Base-by-base conservation (phyloP, 352 stramenopile species). In the Phytophthora pistaciae region DNA sequence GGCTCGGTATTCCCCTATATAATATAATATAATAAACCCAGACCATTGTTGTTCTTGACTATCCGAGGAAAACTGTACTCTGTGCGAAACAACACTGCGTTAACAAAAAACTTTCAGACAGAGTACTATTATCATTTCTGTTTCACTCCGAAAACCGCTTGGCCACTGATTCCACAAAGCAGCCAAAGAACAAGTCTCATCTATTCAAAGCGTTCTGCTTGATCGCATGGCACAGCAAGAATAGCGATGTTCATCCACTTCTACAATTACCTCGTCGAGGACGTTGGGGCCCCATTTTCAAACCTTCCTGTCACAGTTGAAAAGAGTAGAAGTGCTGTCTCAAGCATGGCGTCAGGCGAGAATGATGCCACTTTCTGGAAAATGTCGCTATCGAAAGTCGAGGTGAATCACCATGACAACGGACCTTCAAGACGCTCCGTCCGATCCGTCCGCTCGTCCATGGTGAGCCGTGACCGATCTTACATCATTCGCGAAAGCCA, bases 341-440 rank as follows among this genome's bases (percentile, higher is more conserved):
- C 8, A 21, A 44, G 14, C 8, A 49, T 62, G 61, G 20, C 6
- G 10, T 8, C 23, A 27, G 52, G 3, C 11, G 7, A 46, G 2
- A 33, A 62, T 21, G 61, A 36, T 4, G 42, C 10, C 7, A 46
- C 25, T 11, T 49, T 21, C 13, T 56, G 50, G 61, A 55, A 44
- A 7, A 38, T 14, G n/a, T 52, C 87, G 84, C 68, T 72, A 36
- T 20, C 33, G 1, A 73, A 69, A 31, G 20, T 73, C 31, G 40
- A 46, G 18, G 66, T 73, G 6, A 49, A 68, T 18, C 3, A 53
- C 18, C 59, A 57, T 9, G 23, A 56, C 77, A 83, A 70, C 98
- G 84, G 38, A 68, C 83, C 56, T 98, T 98, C 21, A 82, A 84
- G 66, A 98, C 86, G 70, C 97, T 91, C 8, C 91, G 91, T 59